phyloP scores from a whole-genome alignment of 2,329 filamentous ascomycete species.

The Paraphaeosphaeria minitans region DNA sequence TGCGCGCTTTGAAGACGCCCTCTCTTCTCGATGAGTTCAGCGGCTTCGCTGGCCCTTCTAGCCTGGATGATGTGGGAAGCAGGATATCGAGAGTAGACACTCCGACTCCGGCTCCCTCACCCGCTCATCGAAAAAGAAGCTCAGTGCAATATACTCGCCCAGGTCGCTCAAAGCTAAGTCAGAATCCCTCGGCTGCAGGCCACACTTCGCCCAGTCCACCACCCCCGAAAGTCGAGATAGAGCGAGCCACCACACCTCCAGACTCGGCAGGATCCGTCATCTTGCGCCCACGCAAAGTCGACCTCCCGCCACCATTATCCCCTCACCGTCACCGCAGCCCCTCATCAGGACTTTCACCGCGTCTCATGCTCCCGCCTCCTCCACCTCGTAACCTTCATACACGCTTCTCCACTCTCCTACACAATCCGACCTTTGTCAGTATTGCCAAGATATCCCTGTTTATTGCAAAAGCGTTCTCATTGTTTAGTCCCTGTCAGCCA shows the following conservation, averaged over 20 bases:
- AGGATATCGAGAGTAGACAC: constrained; percentile 54
- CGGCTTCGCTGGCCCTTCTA: constrained; percentile 44
- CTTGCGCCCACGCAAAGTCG: constrained; percentile 36
- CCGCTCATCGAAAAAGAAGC: constrained; percentile 28
- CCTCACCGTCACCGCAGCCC: constrained; percentile 6
- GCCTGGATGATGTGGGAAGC: constrained; percentile 41
- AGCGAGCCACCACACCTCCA: constrained; percentile 27
- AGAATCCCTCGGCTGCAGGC: constrained; percentile 28
- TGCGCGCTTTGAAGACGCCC: constrained; percentile 75
- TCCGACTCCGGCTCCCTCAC: constrained; percentile 39
- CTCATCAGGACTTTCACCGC: constrained; percentile 19
- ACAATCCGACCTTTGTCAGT: constrained; percentile 38
- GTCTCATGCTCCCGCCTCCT: constrained; percentile 43
- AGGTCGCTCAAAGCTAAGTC: constrained; percentile 41
- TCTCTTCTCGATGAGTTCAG: constrained; percentile 54
- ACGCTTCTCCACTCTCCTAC: constrained; percentile 20
- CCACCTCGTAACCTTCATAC: constrained; percentile 16
- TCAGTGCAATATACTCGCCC: constrained; percentile 35
- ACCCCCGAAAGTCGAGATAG: constrained; percentile 13
- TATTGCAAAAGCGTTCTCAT: constrained; percentile 67
- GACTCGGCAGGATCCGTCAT: constrained; percentile 34
- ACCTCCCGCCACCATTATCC: constrained; percentile 23
- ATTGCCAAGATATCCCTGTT: constrained; percentile 66
- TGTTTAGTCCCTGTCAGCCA: constrained; percentile 73
- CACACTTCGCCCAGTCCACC: constrained; percentile 44